Evolutionary conservation across 2,329 filamentous ascomycete species (phyloP).

Genomic region (Plectosphaerella plurivora): DNA sequence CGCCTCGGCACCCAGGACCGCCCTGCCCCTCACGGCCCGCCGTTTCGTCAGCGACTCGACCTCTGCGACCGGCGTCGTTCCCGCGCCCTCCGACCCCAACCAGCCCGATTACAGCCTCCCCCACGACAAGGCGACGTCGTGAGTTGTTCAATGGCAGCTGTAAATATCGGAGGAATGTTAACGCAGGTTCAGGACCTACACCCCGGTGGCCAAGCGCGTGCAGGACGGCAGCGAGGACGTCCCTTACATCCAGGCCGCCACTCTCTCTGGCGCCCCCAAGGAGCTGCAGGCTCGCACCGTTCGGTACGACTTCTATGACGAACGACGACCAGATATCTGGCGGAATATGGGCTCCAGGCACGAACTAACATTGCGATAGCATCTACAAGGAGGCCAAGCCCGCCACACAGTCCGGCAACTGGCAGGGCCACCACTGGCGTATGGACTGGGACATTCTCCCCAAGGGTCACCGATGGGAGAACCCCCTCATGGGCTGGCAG

Average conservation of each 20-base stretch:
- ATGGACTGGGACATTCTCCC: constrained; percentile 97
- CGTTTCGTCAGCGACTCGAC: constrained; percentile 52
- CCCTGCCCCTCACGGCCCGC: constrained; percentile 39
- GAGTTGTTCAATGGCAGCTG: constrained; percentile 17
- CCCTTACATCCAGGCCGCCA: constrained; percentile 71
- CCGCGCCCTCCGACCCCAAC: constrained; percentile 46
- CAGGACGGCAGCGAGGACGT: constrained; percentile 87
- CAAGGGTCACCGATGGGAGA: constrained; percentile 97
- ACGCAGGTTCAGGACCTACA: constrained; percentile 64
- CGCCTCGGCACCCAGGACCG: constrained; percentile 30
- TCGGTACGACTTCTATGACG: constrained; percentile 54
- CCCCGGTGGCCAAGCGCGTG: constrained; percentile 81
- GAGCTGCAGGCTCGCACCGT: constrained; percentile 93
- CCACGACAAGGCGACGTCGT: constrained; percentile 90
- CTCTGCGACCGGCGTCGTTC: constrained; percentile 28
- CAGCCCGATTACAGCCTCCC: constrained; percentile 77
- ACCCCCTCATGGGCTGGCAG: constrained; percentile 97
- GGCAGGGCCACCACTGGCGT: constrained; percentile 81
- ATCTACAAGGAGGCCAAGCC: constrained; percentile 91
- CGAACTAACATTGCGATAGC: constrained; percentile 38
- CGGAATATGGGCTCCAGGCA: not conserved
- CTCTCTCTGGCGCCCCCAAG: constrained; percentile 86
- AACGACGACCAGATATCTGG: not conserved
- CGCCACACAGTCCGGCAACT: constrained; percentile 92
- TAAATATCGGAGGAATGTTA: not conserved